Evolutionary conservation across 352 stramenopile species (phyloP), one percentile per base, ranked within the genome.

Genomic region (Pythium utonaiense): DNA sequence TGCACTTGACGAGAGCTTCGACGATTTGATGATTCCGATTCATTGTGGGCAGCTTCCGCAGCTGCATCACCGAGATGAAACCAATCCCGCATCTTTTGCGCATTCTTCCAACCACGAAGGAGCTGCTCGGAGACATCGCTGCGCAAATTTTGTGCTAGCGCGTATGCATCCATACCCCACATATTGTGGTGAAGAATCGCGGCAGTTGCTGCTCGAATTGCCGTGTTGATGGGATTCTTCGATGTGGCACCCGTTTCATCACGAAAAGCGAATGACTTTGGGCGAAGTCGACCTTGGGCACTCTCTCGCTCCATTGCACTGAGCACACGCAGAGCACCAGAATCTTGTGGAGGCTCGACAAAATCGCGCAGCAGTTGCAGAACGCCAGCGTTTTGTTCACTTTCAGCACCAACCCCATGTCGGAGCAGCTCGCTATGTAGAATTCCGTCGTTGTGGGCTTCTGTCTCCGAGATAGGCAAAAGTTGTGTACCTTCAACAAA

Each of bases 141-240:
- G 6, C 77, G 75, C 16, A 91, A 61, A 57, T 78, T 75, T 55
- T 88, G 68, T 6, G 79, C 71, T 31, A 86, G 80, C 3, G 83
- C 81, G 41, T 79, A 91, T 12, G 85, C 85, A 67, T 94, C 85
- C 77, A 92, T 88, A 17, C 79, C 78, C 80, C 79, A 93, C 85
- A 93, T 91, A 52, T 94, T 94, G 54, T 94, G 85, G 51, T 94
- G 83, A 24, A 94, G 66, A 63, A 94, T 91, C 22, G 83, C 83
- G 28, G 85, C 85, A n/a, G 77, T 77, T 0, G 85, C 79, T 12
- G 80, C 76, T 45, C 80, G 79, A 47, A 94, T 83, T 9, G 85
- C 85, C 6, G 66, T 68, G 52, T 79, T 89, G 30, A 92, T 50
- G 3, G 60, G 47, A 22, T 62, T 67, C n/a, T 7, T 58, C 8